Base-by-base conservation (phyloP, 352 stramenopile genomes). In the Discostella stelligera region DNA sequence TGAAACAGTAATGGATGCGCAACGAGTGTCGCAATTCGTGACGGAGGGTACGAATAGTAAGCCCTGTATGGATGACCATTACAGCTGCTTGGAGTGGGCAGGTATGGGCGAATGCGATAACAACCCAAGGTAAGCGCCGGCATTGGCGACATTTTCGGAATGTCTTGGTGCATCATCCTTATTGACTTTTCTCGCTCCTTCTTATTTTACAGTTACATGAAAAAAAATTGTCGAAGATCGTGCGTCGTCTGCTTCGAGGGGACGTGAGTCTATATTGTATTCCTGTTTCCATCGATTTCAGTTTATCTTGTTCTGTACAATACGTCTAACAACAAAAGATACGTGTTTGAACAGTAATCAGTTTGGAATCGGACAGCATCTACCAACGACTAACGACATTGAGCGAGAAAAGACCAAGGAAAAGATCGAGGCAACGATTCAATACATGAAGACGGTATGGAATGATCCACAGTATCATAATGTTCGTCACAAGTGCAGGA, bases 201-300 rank as follows among this genome's bases (percentile, higher is more conserved):
- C 30, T 16, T 21, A 27, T 27, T 58, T 21, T 37, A 13, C n/a
- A 58, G 23, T 8, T 82, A 82, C 21, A 82, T 82, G 74, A 39
- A 59, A 16, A 55, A 55, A 1, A 49, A 39, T 10, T 82, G 74
- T 55, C 44, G 23, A 37, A 55, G 55, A 21, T 41, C 74, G 1
- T 82, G 74, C 49, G 18, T 77, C 58, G 66, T 69, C 50, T 82
- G 74, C 52, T 68, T 49, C 61, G 59, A 67, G n/a, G 68, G 46
- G 23, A 82, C 74, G 46, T 77, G 37, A 77, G 69, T 71, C 2
- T 5, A 32, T 5, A 32, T 32, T 5, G 5, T 5, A 32, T 32
- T 32, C 27, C 2, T 2, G 27, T 32, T 32, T 2, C 2, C 27
- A 32, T 32, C 5, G 27, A 32, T 37, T 14, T n/a, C 6, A 4